These are phyloP conservation scores for Lasiosphaeria ovina DNA, from an alignment of 495 filamentous ascomycete species.

Conservation along the genomic window DNA sequence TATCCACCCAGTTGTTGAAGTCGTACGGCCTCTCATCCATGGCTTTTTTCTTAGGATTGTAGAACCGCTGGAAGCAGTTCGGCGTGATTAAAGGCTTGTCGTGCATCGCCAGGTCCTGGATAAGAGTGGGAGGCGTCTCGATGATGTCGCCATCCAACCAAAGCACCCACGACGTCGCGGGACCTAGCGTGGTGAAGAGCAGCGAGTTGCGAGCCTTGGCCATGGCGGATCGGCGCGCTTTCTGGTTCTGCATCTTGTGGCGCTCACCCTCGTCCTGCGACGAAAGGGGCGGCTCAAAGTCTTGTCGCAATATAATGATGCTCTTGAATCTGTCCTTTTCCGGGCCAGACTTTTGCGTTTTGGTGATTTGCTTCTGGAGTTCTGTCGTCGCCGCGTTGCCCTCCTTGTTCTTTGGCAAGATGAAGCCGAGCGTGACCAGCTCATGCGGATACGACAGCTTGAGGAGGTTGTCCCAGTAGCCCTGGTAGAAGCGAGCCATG, in stretches of 20 bases:
- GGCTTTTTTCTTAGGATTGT: slow-evolving; percentile 64
- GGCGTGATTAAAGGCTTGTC: slow-evolving; percentile 87
- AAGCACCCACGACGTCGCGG: slow-evolving; percentile 91
- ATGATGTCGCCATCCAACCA: slow-evolving; percentile 94
- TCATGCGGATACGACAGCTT: slow-evolving; percentile 86
- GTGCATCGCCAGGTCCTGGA: slow-evolving; percentile 87
- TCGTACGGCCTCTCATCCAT: slow-evolving; percentile 83
- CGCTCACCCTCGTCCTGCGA: slow-evolving; percentile 86
- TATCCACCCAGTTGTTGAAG: slow-evolving; percentile 96
- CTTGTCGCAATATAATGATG: slow-evolving; percentile 90
- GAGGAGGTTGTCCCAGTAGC: slow-evolving; percentile 93
- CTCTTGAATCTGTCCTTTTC: slow-evolving; percentile 82
- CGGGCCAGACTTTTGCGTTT: slow-evolving; percentile 72
- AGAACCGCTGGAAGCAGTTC: slow-evolving; percentile 92
- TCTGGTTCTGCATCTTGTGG: slow-evolving; percentile 87
- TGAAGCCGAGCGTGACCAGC: slow-evolving; percentile 92
- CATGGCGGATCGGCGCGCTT: slow-evolving; percentile 83
- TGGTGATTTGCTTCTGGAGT: slow-evolving; percentile 78
- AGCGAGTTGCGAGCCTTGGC: slow-evolving; percentile 88
- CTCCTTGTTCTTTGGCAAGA: slow-evolving; percentile 85
- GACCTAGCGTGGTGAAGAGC: slow-evolving; percentile 94
- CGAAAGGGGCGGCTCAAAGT: slow-evolving; percentile 78
- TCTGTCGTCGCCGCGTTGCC: slow-evolving; percentile 78
- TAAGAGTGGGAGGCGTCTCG: slow-evolving; percentile 80
- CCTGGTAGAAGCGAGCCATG: slow-evolving; percentile 86